phyloP scores from a whole-genome alignment of 2,329 filamentous ascomycete genomes.

The Cordyceps cateniannulata region DNA sequence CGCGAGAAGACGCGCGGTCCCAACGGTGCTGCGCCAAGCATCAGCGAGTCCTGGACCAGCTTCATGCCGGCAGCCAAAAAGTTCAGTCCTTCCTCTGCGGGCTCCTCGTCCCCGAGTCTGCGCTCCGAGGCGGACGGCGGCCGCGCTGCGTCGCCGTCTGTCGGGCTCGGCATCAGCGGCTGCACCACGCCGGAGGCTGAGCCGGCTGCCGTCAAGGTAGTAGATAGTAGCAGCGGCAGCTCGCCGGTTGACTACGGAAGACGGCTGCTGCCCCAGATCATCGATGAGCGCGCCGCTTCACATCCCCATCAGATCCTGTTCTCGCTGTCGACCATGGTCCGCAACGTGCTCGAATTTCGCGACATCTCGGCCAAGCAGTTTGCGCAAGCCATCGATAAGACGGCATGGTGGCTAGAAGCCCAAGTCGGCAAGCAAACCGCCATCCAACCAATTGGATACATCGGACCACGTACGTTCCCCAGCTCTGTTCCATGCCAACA shows the following conservation, averaged over 20 bases:
- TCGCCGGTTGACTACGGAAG: slow-evolving; percentile 15
- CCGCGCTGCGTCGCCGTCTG: background rate
- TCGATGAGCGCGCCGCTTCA: slow-evolving; percentile 20
- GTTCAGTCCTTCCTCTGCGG: background rate
- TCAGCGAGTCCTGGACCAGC: background rate
- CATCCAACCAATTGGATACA: slow-evolving; percentile 23
- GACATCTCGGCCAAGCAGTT: slow-evolving; percentile 22
- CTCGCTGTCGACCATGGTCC: slow-evolving; percentile 17
- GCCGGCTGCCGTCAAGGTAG: background rate
- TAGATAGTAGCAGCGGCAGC: background rate
- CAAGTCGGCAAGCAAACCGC: slow-evolving; percentile 16
- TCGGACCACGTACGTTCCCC: slow-evolving; percentile 26
- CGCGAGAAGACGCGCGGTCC: slow-evolving; percentile 10
- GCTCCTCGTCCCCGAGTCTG: background rate
- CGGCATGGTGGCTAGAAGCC: slow-evolving; percentile 24
- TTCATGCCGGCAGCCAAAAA: slow-evolving; percentile 7
- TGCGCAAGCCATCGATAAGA: slow-evolving; percentile 23
- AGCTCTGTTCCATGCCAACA: background rate
- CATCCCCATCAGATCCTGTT: slow-evolving; percentile 23
- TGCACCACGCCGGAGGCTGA: background rate
- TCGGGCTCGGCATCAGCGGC: slow-evolving; percentile 2
- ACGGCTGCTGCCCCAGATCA: slow-evolving; percentile 23
- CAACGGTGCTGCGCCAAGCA: background rate
- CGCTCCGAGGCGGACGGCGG: background rate
- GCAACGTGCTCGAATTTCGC: slow-evolving; percentile 15